Percentiles rank a stretch among this genome's conserved stretches.
Evolutionary conservation across 768 basidiomycete genomes (phyloP).

Genomic region (Mrakia gelida): DNA sequence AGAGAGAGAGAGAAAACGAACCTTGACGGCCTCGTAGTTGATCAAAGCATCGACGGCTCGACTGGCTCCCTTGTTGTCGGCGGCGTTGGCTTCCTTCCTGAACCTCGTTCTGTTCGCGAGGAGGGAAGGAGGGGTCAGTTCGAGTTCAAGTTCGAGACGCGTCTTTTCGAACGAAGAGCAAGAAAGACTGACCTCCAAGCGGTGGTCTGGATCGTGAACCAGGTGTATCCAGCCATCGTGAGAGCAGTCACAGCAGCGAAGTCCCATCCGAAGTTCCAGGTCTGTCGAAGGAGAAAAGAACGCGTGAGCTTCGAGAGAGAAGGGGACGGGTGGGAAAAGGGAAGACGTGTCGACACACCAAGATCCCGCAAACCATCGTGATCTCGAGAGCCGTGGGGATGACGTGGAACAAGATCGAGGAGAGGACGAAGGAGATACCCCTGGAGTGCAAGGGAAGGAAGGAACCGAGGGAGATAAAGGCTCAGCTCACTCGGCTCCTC

Average conservation of each 20-base stretch:
- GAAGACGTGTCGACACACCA: constrained; percentile 54
- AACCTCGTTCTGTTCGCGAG: constrained; percentile 75
- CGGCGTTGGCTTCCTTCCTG: constrained; percentile 88
- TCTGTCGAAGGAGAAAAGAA: constrained; percentile 50
- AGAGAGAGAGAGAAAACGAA: constrained; percentile 43
- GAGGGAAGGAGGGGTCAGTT: not conserved
- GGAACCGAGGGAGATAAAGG: not conserved
- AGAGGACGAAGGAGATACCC: constrained; percentile 91
- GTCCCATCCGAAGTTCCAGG: constrained; percentile 95
- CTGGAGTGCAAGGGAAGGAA: constrained; percentile 48
- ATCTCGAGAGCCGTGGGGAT: constrained; percentile 95
- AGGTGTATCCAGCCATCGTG: constrained; percentile 85
- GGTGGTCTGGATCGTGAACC: constrained; percentile 95
- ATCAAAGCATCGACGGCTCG: constrained; percentile 91
- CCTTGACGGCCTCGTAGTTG: constrained; percentile 99
- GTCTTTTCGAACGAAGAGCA: too few relatives aligned
- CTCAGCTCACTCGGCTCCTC: not conserved
- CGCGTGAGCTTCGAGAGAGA: not conserved
- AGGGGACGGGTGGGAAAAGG: too few relatives aligned
- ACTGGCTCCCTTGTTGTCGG: constrained; percentile 93
- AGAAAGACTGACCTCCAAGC: constrained; percentile 70
- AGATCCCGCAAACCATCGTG: constrained; percentile 90
- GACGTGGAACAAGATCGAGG: constrained; percentile 89
- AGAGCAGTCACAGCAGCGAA: constrained; percentile 84
- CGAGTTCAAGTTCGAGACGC: not conserved